These are phyloP conservation scores for Anacardium occidentale DNA, from an alignment of 345 rosid species.

Conservation along the genomic window DNA sequence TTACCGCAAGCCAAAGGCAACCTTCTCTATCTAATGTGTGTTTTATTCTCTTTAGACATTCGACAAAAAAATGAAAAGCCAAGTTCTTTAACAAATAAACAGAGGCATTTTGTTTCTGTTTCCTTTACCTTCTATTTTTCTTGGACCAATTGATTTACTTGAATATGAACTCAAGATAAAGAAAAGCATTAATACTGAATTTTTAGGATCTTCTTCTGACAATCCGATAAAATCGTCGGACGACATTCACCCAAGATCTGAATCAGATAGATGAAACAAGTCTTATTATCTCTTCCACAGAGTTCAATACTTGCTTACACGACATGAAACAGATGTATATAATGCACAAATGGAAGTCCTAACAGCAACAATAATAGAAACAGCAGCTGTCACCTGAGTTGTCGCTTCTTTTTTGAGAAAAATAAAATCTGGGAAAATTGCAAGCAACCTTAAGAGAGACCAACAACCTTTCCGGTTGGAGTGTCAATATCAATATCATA, in stretches of 20 bases:
- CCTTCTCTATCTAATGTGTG: neutral
- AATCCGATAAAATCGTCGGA: neutral
- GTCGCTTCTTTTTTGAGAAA: neutral
- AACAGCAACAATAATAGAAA: neutral
- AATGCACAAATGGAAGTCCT: neutral
- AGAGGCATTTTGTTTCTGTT: no score
- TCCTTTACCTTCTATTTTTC: no score
- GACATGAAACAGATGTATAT: neutral
- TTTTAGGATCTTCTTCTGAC: neutral
- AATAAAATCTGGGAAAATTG: neutral
- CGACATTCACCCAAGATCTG: neutral
- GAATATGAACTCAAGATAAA: neutral
- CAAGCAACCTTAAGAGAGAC: slow-evolving; percentile 56
- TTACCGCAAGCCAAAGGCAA: neutral
- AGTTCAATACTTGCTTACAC: neutral
- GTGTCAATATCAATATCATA: slow-evolving; percentile 87
- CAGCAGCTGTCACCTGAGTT: neutral
- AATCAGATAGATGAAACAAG: neutral
- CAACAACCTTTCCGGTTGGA: slow-evolving; percentile 76
- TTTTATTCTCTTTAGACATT: neutral
- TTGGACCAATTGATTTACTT: no score
- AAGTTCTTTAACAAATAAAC: no score
- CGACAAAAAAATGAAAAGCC: no score
- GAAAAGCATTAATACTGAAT: neutral
- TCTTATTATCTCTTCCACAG: neutral